Conservation (phyloP, 2,329 filamentous ascomycete species). For the Hortaea sp. region DNA sequence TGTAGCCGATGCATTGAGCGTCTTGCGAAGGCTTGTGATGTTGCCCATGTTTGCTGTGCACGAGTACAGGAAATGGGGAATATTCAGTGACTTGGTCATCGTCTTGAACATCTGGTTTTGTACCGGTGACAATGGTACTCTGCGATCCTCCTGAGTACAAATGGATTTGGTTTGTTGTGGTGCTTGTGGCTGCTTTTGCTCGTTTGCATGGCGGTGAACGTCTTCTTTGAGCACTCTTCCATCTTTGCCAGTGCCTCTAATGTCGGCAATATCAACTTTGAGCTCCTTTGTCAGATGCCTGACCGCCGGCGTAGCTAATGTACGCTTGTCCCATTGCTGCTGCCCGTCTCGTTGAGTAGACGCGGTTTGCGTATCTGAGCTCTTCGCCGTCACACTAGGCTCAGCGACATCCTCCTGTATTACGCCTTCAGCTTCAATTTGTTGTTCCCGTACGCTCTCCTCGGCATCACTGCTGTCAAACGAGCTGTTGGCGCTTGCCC, state of each 20-base stretch:
- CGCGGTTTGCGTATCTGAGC: background rate
- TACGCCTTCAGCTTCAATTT: constrained; percentile 9
- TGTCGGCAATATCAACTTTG: constrained; percentile 64
- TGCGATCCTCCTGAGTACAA: constrained; percentile 49
- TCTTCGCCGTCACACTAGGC: background rate
- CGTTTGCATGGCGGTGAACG: constrained; percentile 45
- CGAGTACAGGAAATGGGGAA: constrained; percentile 92
- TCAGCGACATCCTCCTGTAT: constrained; percentile 4
- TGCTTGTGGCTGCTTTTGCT: constrained; percentile 13
- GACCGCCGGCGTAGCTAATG: constrained; percentile 83
- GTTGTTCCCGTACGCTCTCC: constrained; percentile 7
- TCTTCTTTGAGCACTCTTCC: constrained; percentile 91
- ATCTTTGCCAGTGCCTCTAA: constrained; percentile 79
- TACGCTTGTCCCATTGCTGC: constrained; percentile 32
- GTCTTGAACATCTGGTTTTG: constrained; percentile 94
- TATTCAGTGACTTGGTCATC: constrained; percentile 85
- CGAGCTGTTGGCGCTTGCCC: constrained; percentile 6
- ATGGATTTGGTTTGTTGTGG: constrained; percentile 21
- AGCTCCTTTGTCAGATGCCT: constrained; percentile 76
- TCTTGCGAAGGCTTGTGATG: constrained; percentile 61
- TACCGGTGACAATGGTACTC: constrained; percentile 60
- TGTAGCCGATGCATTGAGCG: constrained; percentile 53
- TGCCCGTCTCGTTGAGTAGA: background rate
- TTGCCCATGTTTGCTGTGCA: constrained; percentile 77
- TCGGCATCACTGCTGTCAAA: background rate